Base-by-base conservation (phyloP, 2,329 filamentous ascomycete genomes). In the Colletotrichum sp. region DNA sequence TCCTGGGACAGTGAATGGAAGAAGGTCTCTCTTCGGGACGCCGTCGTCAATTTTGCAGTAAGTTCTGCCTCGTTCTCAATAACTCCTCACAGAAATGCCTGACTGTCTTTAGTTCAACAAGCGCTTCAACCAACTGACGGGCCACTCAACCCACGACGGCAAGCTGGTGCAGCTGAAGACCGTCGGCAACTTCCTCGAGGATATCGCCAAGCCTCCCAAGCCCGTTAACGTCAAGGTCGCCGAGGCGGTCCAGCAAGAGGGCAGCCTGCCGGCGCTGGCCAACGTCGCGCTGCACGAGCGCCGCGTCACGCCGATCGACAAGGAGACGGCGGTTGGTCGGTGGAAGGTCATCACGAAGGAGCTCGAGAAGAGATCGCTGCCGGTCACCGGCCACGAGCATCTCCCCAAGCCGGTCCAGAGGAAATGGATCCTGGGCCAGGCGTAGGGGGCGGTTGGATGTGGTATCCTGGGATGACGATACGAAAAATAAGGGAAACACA, bases 311-410 rank as follows among this genome's bases (percentile, higher is more conserved):
- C 90, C 92, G 12, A 92, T 94, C 39, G 91, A 96, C 83, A 92
- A 92, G 83, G 94, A 96, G 85, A 92, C 90, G 80, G 89, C 91
- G 65, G 83, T 95, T 57, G 95, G 95, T 32, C 89, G 95, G 80
- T 95, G 93, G 91, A 97, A 97, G 91, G 84, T 96, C 66, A 95
- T 96, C 81, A 90, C 94, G 83, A 87, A 92, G 81, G 93, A 95
- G 84, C 87, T 96, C 78, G 85, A 85, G 81, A 89, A 90, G 82
- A 88, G 93, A 72, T 90, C 89, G 18, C 83, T 96, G 79, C 91
- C 93, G 9, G 85, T 92, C 18, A 87, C 86, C 5, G 91, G 91
- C 4, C 85, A 86, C 64, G 84, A 82, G 10, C 82, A 83, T 9
- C 78, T 84, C 64, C 78, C 81, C 16, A 86, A 84, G 81, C 86